Conservation (phyloP, 139 green algal species). For the Spirogloea muscicola region DNA sequence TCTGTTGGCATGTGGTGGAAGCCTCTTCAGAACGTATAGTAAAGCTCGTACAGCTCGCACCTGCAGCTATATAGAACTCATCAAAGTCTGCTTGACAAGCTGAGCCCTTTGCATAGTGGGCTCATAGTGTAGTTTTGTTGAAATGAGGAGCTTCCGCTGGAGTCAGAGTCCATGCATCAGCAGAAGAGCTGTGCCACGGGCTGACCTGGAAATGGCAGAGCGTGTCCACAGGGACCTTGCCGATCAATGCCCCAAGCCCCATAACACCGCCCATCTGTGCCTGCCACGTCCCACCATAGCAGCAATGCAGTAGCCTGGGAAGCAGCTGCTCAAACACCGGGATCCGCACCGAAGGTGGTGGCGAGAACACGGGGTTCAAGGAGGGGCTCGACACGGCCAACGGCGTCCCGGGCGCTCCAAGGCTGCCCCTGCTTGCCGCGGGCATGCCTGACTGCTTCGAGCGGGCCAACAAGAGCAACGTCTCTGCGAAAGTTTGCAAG, state of each 20-base stretch:
- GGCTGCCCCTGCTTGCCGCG: constrained; percentile 2
- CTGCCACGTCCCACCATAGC: constrained; percentile 78
- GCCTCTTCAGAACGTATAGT: constrained; percentile 64
- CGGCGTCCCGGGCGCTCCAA: constrained; percentile 31
- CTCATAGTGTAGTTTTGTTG: too few species aligned
- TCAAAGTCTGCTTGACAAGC: too few species aligned
- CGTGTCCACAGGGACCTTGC: constrained; percentile 40
- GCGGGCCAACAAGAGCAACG: constrained; percentile 59
- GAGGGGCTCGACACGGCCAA: constrained; percentile 42
- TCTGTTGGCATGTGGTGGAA: constrained; percentile 65
- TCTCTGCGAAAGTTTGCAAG: constrained; percentile 72
- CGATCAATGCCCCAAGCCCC: constrained; percentile 50
- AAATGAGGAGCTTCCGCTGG: too few species aligned
- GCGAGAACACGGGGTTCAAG: constrained; percentile 23
- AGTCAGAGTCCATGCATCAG: too few species aligned
- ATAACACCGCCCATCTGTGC: constrained; percentile 70
- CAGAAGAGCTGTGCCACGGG: too few species aligned
- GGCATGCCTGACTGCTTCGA: constrained; percentile 1
- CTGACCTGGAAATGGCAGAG: constrained; percentile 40
- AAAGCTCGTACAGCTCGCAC: constrained; percentile 57
- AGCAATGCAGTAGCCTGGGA: constrained; percentile 73
- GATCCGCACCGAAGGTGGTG: constrained; percentile 23
- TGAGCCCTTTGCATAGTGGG: too few species aligned
- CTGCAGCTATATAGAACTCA: too few species aligned
- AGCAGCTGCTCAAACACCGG: constrained; percentile 74